Evolutionary conservation across 257 asterid species (phyloP).

Genomic region (Solanum ahanhuiri): DNA sequence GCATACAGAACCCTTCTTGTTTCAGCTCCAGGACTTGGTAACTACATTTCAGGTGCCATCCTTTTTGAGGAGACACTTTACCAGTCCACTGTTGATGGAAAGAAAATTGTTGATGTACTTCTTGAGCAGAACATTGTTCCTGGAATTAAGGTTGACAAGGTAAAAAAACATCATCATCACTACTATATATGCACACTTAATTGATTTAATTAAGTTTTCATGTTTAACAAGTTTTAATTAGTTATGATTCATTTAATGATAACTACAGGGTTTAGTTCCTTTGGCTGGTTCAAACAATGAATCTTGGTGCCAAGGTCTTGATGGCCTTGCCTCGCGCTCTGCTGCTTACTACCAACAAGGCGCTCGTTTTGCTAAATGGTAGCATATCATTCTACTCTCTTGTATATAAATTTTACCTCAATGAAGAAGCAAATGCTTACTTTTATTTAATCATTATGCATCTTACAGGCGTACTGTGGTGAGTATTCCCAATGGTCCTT

Average conservation of each 20-base stretch:
- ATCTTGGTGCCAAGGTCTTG: slow-evolving; percentile 87
- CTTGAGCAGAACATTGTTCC: slow-evolving; percentile 56
- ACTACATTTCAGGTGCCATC: slow-evolving; percentile 62
- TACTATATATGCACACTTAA: neutral
- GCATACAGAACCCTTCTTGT: slow-evolving; percentile 64
- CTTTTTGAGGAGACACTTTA: slow-evolving; percentile 64
- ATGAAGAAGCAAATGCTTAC: neutral
- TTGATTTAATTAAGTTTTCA: neutral
- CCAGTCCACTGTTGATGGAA: slow-evolving; percentile 68
- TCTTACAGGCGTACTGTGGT: slow-evolving; percentile 60
- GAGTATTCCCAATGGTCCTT: slow-evolving; percentile 70
- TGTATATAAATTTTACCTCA: neutral
- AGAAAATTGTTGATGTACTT: slow-evolving; percentile 61
- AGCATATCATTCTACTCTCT: neutral
- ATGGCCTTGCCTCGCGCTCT: slow-evolving; percentile 74
- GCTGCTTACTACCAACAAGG: slow-evolving; percentile 81
- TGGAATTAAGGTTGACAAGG: slow-evolving; percentile 63
- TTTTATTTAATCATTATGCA: neutral
- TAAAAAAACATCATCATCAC: neutral
- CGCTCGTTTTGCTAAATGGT: slow-evolving; percentile 74
- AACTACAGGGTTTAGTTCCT: slow-evolving; percentile 62
- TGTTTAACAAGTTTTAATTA: neutral
- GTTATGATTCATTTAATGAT: neutral
- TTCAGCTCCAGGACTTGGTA: slow-evolving; percentile 54
- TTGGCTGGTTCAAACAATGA: slow-evolving; percentile 65